Base-by-base conservation (phyloP, 2,329 filamentous ascomycete genomes). In the Dactylonectria estremocensis region DNA sequence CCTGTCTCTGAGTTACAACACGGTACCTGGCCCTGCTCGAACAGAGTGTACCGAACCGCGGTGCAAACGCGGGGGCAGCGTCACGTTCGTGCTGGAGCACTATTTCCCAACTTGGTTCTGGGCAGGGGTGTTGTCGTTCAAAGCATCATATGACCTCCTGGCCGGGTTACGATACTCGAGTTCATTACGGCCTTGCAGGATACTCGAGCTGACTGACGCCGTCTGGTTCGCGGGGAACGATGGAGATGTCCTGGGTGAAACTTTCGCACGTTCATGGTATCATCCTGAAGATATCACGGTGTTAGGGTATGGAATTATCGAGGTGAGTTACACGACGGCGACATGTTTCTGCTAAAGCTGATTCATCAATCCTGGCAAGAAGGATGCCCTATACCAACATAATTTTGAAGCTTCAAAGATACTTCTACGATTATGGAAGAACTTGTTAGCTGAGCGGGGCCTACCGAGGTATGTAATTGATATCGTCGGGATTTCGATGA, bases 91-190 rank as follows among this genome's bases (percentile, higher is more conserved):
- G 18, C 5, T 72, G 1, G 62, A 72, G 13, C 71, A 72, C 1
- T 45, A 54, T 9, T 54, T 72, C 14, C 69, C 69, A 1, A 61
- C 1, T 14, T 72, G 69, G 69, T 20, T 72, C 11, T 55, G 69
- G 3, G 16, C 20, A 13, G 16, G 31, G 1, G 45, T 62, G 0
- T 35, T 67, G 1, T 22, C 5, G 2, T 35, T 72, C 6, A 48
- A 11, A 28, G 60, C 46, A 1, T 62, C 57, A 7, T 70, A 68
- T 13, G 60, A 28, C 24, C 46, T 20, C 5, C 22, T 64, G 2
- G 7, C 33, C 10, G 69, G 66, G 0, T 16, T 72, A 8, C 46
- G 22, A 16, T 49, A 4, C 33, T 7, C 69, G 8, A 49, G 43
- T n/a, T 59, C 66, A 1, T 3, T 72, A 0, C 69, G 69, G 3